Evolutionary conservation across 106 monocot genomes (phyloP), one percentile per base, ranked within the genome.

Genomic region (Cymbidium sinense): DNA sequence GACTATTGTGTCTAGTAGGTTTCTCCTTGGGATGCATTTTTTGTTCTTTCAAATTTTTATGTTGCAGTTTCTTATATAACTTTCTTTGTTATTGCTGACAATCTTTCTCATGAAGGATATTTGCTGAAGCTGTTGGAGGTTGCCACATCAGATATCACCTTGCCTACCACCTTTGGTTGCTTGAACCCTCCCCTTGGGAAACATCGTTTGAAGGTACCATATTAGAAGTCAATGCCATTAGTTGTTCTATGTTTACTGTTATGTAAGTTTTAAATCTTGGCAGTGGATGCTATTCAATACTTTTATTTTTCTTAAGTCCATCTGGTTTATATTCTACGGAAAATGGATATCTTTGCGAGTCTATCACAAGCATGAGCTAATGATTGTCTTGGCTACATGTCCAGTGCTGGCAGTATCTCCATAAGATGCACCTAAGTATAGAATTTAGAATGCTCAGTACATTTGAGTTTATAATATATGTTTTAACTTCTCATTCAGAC

Each of bases 131-230:
- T 99, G 50, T 82, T 99, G 81, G 94, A 92, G 83, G 81, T 87
- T 75, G 88, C 92, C 75, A 80, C 90, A 80, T 34, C 84, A 64
- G 92, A 86, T 31, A 76, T 34, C 64, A 13, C 77, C 20, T 89
- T 99, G 77, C 83, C 87, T 29, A 94, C 98, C 15, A 94, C 98
- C 9, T 99, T 92, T 76, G 98, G 98, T 51, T 85, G 31, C 54
- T 79, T 99, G 43, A 83, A 87, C 79, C 98, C 98, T 55, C 98
- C 98, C 17, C 90, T 99, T 80, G 94, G 98, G 43, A 98, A 92
- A 73, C 92, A 92, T 79, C 90, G 98, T 70, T 80, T 99, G 64
- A 99, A 99, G 92, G 98, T 95, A 87, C 18, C 20, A 25, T 79
- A 27, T 51, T 27, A 13, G 67, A 67, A 67, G 31, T 67, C 67